phyloP scores from a whole-genome alignment of 1,284 basidiomycete species.

The Boletus smithii region DNA sequence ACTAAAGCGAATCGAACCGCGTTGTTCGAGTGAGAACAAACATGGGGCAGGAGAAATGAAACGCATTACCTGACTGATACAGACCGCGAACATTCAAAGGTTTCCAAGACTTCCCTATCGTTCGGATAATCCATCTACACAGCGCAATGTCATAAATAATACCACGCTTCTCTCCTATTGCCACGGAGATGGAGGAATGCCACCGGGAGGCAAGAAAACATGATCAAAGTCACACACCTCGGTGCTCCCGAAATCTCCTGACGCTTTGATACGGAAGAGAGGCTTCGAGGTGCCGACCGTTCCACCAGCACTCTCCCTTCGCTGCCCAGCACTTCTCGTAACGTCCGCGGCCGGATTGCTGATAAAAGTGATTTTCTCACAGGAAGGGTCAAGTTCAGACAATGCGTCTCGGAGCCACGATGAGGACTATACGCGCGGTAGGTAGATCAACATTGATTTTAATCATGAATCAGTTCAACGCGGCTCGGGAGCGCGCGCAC shows the following conservation, averaged over 20 bases:
- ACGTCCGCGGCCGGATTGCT: conserved; percentile 55
- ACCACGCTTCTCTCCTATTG: neutral
- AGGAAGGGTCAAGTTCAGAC: conserved; percentile 84
- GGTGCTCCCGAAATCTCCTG: conserved; percentile 77
- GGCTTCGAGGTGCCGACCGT: conserved; percentile 37
- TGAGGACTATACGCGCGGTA: conserved; percentile 39
- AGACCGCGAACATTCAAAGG: conserved; percentile 70
- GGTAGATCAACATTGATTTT: neutral
- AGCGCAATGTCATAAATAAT: neutral
- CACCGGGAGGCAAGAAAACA: neutral
- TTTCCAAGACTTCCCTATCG: conserved; percentile 84
- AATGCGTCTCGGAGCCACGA: conserved; percentile 90
- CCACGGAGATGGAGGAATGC: neutral
- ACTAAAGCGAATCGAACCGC: conserved; percentile 41
- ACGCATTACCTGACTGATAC: conserved; percentile 68
- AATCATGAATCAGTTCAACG: conserved; percentile 1
- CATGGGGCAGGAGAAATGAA: neutral
- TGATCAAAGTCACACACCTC: conserved; percentile 50
- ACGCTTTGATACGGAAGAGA: conserved; percentile 73
- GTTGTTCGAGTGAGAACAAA: neutral
- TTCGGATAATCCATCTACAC: conserved; percentile 91
- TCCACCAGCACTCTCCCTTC: neutral
- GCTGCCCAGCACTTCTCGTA: conserved; percentile 8
- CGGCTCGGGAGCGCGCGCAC: neutral
- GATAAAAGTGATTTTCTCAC: conserved; percentile 80